Conservation (phyloP, 176 grass and related monocot species). For the Carex parvula region DNA sequence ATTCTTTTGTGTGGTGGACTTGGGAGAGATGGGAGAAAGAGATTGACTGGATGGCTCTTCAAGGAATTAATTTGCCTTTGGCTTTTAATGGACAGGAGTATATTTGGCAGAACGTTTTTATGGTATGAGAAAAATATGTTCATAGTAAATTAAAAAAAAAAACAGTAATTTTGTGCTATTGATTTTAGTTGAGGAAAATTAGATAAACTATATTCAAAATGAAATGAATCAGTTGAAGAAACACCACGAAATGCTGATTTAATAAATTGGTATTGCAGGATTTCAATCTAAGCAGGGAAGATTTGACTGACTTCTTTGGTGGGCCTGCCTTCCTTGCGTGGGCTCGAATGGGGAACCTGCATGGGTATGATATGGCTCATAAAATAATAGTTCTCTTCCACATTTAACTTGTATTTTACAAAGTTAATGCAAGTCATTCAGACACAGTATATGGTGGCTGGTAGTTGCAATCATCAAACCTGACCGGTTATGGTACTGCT, state of each 20-base stretch:
- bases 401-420: not conserved
- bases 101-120: constrained; percentile 92
- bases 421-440: not conserved
- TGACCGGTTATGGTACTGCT: not conserved
- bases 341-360: constrained; percentile 97
- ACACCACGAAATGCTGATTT: not conserved
- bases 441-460: not conserved
- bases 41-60: constrained; percentile 99
- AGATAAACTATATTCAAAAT: not conserved
- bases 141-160: not conserved
- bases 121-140: constrained; percentile 41
- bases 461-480: not conserved
- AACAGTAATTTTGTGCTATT: too few relatives aligned
- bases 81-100: constrained; percentile 91
- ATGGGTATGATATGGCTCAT: constrained; percentile 52
- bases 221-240: not conserved
- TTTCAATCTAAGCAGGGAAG: constrained; percentile 70
- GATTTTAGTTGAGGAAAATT: not conserved
- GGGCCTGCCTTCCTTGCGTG: constrained; percentile 96
- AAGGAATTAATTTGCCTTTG: constrained; percentile 96
- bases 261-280: constrained; percentile 40
- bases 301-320: constrained; percentile 87
- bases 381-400: not conserved
- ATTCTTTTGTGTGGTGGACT: constrained; percentile 90
- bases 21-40: constrained; percentile 98